These are phyloP conservation scores for Boeremia lycopersici DNA, from an alignment of 2,329 filamentous ascomycete genomes.

Conservation along the genomic window DNA sequence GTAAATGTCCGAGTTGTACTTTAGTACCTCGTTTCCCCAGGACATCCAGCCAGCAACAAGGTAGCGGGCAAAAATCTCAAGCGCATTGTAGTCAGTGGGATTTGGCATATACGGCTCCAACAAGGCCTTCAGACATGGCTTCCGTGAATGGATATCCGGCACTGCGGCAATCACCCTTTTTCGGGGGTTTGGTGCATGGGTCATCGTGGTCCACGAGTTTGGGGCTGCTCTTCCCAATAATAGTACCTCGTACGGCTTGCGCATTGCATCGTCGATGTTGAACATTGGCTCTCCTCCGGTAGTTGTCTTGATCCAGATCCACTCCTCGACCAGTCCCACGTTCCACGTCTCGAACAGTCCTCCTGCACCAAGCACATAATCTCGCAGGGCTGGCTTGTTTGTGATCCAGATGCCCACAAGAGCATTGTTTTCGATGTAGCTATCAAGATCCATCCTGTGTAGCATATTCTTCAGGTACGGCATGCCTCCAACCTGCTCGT, in stretches of 20 bases:
- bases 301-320: slow-evolving; percentile 81
- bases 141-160: slow-evolving; percentile 78
- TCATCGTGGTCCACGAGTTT: slow-evolving; percentile 31
- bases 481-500: slow-evolving; percentile 54
- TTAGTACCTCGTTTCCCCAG: slow-evolving; percentile 76
- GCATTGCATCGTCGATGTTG: slow-evolving; percentile 64
- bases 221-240: slow-evolving; percentile 60
- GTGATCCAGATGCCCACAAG: slow-evolving; percentile 79
- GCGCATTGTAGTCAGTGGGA: slow-evolving; percentile 56
- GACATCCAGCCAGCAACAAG: slow-evolving; percentile 77
- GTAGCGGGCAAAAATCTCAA: slow-evolving; percentile 80
- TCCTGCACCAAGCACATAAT: slow-evolving; percentile 59
- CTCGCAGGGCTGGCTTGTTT: slow-evolving; percentile 66
- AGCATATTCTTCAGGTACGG: slow-evolving; percentile 54
- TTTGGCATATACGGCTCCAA: slow-evolving; percentile 62
- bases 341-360: slow-evolving; percentile 72
- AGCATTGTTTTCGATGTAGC: slow-evolving; percentile 40
- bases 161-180: slow-evolving; percentile 70
- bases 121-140: slow-evolving; percentile 71
- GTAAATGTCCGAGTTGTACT: slow-evolving; percentile 66
- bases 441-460: slow-evolving; percentile 54
- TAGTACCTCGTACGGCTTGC: slow-evolving; percentile 78
- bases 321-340: slow-evolving; percentile 69
- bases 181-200: slow-evolving; percentile 40
- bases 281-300: slow-evolving; percentile 67